A percentile compares a stretch with the other conserved stretches of the same genome.
These are phyloP conservation scores for Malassezia furfur DNA, from an alignment of 1,284 basidiomycete genomes.

Conservation along the genomic window DNA sequence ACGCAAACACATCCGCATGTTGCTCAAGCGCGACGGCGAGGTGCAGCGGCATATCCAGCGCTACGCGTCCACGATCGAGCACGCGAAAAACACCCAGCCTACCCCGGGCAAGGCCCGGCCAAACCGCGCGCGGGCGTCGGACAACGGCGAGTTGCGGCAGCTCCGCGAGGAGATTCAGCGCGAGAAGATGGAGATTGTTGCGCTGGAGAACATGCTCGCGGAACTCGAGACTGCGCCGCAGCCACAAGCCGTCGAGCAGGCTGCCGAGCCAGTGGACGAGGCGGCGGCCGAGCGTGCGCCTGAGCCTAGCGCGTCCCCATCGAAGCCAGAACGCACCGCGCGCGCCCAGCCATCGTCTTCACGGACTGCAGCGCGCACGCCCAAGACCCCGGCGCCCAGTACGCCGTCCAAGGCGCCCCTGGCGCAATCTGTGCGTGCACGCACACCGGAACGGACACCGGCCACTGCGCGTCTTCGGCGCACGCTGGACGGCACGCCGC, in stretches of 20 bases:
- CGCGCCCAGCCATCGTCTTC: neutral
- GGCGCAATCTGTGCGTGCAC: neutral
- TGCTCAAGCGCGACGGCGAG: constrained; percentile 29
- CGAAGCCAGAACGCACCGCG: too few species aligned
- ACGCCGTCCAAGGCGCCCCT: neutral
- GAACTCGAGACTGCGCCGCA: constrained; percentile 20
- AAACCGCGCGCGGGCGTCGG: neutral
- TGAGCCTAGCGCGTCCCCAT: too few species aligned
- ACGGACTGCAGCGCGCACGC: neutral
- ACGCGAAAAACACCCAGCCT: constrained; percentile 12
- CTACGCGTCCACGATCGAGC: constrained; percentile 25
- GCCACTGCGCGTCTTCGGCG: neutral
- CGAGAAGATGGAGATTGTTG: constrained; percentile 45
- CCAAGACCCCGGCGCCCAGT: neutral
- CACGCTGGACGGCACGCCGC: constrained; percentile 3
- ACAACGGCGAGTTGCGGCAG: constrained; percentile 10
- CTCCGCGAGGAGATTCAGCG: constrained; percentile 29
- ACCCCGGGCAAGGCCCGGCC: constrained; percentile 6
- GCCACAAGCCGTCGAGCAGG: too few species aligned
- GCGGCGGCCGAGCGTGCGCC: too few species aligned
- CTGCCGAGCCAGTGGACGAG: neutral
- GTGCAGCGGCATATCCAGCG: constrained; percentile 21
- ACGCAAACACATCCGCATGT: constrained; percentile 41
- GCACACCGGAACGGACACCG: neutral
- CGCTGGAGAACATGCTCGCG: constrained; percentile 36